phyloP scores from a whole-genome alignment of 2,329 filamentous ascomycete genomes.

The Uncinocarpus reesii region DNA sequence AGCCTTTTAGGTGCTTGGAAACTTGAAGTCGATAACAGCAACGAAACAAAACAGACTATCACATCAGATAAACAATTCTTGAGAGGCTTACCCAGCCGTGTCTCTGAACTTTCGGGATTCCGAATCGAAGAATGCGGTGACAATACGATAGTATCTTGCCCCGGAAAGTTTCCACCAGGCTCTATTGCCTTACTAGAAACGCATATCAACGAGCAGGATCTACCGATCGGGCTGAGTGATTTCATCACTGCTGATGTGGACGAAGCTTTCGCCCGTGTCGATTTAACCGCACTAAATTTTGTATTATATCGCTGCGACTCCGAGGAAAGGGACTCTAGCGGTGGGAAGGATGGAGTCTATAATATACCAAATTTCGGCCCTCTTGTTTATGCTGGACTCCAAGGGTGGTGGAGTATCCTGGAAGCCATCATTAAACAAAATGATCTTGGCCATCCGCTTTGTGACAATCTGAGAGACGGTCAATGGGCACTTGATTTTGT shows the following conservation, averaged over 20 bases:
- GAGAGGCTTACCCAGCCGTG: constrained; percentile 71
- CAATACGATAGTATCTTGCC: constrained; percentile 68
- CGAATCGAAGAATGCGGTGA: constrained; percentile 60
- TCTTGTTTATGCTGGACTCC: constrained; percentile 88
- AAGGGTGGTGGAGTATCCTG: constrained; percentile 95
- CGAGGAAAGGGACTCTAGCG: constrained; percentile 72
- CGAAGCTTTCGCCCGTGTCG: constrained; percentile 63
- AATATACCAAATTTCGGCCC: constrained; percentile 72
- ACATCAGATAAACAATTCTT: constrained; percentile 61
- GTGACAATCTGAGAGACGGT: constrained; percentile 81
- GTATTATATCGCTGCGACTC: constrained; percentile 83
- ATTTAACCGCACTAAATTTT: constrained; percentile 79
- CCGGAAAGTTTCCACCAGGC: constrained; percentile 77
- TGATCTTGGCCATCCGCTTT: constrained; percentile 83
- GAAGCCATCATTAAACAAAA: constrained; percentile 78
- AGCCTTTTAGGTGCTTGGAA: constrained; percentile 84
- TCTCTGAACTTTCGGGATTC: constrained; percentile 63
- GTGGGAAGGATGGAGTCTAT: constrained; percentile 77
- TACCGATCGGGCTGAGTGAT: constrained; percentile 70
- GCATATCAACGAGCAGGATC: constrained; percentile 81
- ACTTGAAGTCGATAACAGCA: constrained; percentile 61
- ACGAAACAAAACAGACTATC: constrained; percentile 55
- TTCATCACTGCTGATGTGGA: constrained; percentile 75
- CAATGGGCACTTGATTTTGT: constrained; percentile 91
- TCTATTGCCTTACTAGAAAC: constrained; percentile 94